Base-by-base conservation (phyloP, 331 rosid species). In the Arachis monticola region DNA sequence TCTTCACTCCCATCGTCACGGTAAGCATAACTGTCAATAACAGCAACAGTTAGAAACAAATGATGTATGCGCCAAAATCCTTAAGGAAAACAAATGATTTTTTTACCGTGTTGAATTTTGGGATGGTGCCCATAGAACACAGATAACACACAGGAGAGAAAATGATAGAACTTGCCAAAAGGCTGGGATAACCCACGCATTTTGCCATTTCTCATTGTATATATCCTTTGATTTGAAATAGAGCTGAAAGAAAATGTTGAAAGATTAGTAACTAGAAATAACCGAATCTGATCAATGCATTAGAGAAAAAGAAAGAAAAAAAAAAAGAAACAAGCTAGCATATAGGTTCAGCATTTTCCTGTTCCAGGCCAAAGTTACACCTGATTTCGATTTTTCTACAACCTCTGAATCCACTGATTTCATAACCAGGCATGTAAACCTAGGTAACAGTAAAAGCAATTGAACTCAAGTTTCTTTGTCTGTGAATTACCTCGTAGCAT, bases 111-210 rank as follows among this genome's bases (percentile, higher is more conserved):
- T 87, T 70, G 99, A 92, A 78, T 76, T 92, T 87, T 90, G 97
- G 52, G 99, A 95, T 59, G 99, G 99, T 50, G 99, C 97, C 99
- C 97, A 95, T 45, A 95, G 97, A 80, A 77, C 87, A 68, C 97
- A 92, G 41, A 95, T 88, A 69, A 95, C 91, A 74, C 87, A 86
- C 4, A 95, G 81, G 38, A 95, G 97, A 58, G 99, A 90, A 84
- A 88, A 90, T 11, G 97, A 92, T 35, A 95, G 79, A 85, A 92
- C 88, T 86, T 95, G 99, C 99, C 99, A 95, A 73, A 95, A 90
- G 78, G 97, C 99, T 45, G 99, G 97, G 86, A 95, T 81, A 85
- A 95, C 86, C 99, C 97, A 95, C 2, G 99, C 99, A 74, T 87
- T 87, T 77, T 86, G 97, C 99, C 99, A 95, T 76, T 82, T 84